These are phyloP conservation scores for Botrytis byssoidea DNA, from an alignment of 2,329 filamentous ascomycete species.

Conservation along the genomic window DNA sequence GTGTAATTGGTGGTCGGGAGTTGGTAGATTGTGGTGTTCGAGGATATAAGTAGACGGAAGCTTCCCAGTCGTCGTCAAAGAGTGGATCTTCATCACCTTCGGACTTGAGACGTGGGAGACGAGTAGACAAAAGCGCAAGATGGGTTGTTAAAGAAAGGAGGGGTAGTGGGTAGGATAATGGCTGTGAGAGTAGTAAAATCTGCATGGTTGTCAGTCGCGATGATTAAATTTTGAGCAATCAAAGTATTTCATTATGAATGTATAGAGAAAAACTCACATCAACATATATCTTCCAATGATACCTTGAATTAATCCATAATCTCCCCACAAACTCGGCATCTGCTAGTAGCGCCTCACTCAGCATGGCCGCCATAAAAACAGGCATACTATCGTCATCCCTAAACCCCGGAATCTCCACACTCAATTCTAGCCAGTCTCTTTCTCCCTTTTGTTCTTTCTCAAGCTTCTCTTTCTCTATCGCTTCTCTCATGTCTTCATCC, in stretches of 20 bases:
- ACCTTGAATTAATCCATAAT: slow-evolving; percentile 83
- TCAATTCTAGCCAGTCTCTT: slow-evolving; percentile 81
- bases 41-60: slow-evolving; percentile 70
- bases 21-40: slow-evolving; percentile 31
- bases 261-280: slow-evolving; percentile 57
- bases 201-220: slow-evolving; percentile 41
- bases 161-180: slow-evolving; percentile 87
- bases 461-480: slow-evolving; percentile 34
- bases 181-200: slow-evolving; percentile 91
- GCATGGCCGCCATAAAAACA: slow-evolving; percentile 82
- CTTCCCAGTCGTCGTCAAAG: slow-evolving; percentile 97
- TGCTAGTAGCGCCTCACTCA: slow-evolving; percentile 79
- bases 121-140: slow-evolving; percentile 84
- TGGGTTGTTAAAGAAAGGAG: slow-evolving; percentile 91
- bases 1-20: slow-evolving; percentile 75
- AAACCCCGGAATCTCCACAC: slow-evolving; percentile 86
- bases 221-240: background rate
- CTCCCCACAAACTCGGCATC: slow-evolving; percentile 67
- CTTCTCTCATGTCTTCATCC: slow-evolving; percentile 44
- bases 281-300: slow-evolving; percentile 95
- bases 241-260: background rate
- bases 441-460: slow-evolving; percentile 46
- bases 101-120: slow-evolving; percentile 80
- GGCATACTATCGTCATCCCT: slow-evolving; percentile 89
- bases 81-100: slow-evolving; percentile 93